phyloP scores from a whole-genome alignment of 768 basidiomycete genomes.

The Leccinum variicolor region DNA sequence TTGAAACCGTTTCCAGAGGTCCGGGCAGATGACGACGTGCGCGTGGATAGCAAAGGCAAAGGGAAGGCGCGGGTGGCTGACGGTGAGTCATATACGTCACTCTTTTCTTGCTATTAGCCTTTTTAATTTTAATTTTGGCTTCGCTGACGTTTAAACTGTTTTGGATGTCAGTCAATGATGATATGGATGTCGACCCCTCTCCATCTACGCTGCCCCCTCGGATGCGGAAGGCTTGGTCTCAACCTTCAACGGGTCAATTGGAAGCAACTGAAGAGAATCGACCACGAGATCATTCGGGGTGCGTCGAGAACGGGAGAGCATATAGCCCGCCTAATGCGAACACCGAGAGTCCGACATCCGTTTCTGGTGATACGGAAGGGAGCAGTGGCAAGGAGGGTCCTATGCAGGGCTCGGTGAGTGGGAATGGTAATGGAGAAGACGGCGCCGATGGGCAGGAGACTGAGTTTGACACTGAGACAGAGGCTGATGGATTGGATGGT shows the following conservation, averaged over 20 bases:
- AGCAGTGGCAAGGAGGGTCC: background rate
- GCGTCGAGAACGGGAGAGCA: conserved; percentile 7
- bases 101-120: background rate
- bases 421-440: conserved; percentile 12
- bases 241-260: background rate
- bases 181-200: conserved; percentile 16
- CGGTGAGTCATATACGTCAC: conserved; percentile 15
- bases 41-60: conserved; percentile 16
- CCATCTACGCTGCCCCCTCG: conserved; percentile 50
- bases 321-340: conserved; percentile 16
- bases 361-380: conserved; percentile 6
- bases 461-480: conserved; percentile 32
- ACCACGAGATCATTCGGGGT: background rate
- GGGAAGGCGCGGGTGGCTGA: conserved; percentile 14
- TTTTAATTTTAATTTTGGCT: background rate
- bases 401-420: background rate
- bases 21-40: conserved; percentile 5
- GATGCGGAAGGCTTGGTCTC: conserved; percentile 52
- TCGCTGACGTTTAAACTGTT: background rate
- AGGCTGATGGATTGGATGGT: conserved; percentile 25
- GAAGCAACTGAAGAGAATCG: conserved; percentile 6
- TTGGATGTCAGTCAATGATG: conserved; percentile 2
- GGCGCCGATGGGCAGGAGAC: conserved; percentile 26
- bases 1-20: conserved; percentile 16
- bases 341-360: conserved; percentile 19